Percentiles rank a stretch among this genome's conserved stretches.
phyloP scores from a whole-genome alignment of 352 stramenopile genomes.

The Pythium periplocum region DNA sequence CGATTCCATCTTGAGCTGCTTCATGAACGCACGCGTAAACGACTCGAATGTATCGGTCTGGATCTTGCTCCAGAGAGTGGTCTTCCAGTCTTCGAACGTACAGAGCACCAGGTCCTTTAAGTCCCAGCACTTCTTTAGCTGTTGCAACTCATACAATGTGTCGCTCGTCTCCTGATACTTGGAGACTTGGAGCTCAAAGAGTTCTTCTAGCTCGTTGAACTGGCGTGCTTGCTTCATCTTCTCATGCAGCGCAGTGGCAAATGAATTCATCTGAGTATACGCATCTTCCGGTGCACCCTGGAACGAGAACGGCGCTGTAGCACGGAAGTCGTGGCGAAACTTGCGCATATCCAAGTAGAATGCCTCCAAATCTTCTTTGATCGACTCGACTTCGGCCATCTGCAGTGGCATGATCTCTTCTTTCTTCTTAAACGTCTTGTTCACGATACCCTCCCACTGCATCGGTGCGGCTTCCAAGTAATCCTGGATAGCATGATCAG shows the following conservation, averaged over 20 bases:
- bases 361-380: slow-evolving; percentile 92
- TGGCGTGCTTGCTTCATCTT: slow-evolving; percentile 81
- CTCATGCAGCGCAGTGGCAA: slow-evolving; percentile 55
- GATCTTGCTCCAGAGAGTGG: slow-evolving; percentile 73
- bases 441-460: slow-evolving; percentile 97
- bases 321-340: slow-evolving; percentile 93
- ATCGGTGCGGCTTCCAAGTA: slow-evolving; percentile 95
- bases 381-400: slow-evolving; percentile 93
- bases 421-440: slow-evolving; percentile 98
- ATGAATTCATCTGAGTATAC: slow-evolving; percentile 82
- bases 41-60: slow-evolving; percentile 77
- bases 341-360: slow-evolving; percentile 94
- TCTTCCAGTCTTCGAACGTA: slow-evolving; percentile 87
- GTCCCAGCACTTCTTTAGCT: slow-evolving; percentile 87
- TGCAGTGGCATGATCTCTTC: slow-evolving; percentile 97
- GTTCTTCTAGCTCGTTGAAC: slow-evolving; percentile 83
- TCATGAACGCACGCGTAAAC: slow-evolving; percentile 77
- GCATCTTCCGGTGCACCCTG: slow-evolving; percentile 71
- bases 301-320: slow-evolving; percentile 94
- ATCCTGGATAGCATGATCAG: slow-evolving; percentile 74
- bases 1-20: slow-evolving; percentile 80
- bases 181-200: slow-evolving; percentile 84
- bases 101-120: slow-evolving; percentile 75
- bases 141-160: slow-evolving; percentile 80
- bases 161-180: slow-evolving; percentile 89